A percentile compares a stretch with the other conserved stretches of the same genome.
Evolutionary conservation across 2,329 filamentous ascomycete genomes (phyloP).

Genomic region (Chalaropsis ovoidea): DNA sequence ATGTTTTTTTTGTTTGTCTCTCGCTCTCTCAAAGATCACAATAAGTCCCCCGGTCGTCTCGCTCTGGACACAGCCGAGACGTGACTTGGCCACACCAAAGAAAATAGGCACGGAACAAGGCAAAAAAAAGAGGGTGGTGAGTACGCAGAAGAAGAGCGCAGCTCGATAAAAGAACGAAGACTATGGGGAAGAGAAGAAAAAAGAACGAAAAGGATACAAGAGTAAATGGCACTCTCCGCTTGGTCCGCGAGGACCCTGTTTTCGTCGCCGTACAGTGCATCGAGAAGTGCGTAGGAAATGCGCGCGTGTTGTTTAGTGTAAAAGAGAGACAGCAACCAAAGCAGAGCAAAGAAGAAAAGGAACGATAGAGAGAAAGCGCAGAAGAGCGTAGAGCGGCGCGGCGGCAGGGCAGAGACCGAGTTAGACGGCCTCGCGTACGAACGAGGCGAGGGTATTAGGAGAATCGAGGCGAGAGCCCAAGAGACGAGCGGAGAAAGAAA

Average conservation of each 20-base stretch:
- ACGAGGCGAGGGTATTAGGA: not conserved
- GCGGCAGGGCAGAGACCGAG: not conserved
- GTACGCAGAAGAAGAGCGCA: not conserved
- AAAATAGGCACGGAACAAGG: not conserved
- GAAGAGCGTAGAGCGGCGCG: not conserved
- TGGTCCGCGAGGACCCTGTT: conserved; percentile 14
- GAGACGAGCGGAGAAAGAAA: not conserved
- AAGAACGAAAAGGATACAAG: not conserved
- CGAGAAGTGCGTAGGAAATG: not conserved
- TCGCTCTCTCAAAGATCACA: not conserved
- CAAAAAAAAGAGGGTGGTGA: not conserved
- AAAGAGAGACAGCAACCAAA: not conserved
- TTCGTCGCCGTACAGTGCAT: conserved; percentile 13
- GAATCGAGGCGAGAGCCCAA: not conserved
- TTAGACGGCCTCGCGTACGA: not conserved
- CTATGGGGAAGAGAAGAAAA: not conserved
- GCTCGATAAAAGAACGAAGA: not conserved
- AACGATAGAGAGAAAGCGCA: not conserved
- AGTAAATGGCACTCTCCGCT: not conserved
- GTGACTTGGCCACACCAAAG: not conserved
- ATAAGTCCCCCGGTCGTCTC: not conserved
- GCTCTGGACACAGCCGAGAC: not conserved
- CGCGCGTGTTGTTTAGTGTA: conserved; percentile 1
- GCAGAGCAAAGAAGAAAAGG: not conserved
- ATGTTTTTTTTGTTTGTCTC: not conserved